Base-by-base conservation (phyloP, 1,284 basidiomycete species). In the Tylopilus sp. region DNA sequence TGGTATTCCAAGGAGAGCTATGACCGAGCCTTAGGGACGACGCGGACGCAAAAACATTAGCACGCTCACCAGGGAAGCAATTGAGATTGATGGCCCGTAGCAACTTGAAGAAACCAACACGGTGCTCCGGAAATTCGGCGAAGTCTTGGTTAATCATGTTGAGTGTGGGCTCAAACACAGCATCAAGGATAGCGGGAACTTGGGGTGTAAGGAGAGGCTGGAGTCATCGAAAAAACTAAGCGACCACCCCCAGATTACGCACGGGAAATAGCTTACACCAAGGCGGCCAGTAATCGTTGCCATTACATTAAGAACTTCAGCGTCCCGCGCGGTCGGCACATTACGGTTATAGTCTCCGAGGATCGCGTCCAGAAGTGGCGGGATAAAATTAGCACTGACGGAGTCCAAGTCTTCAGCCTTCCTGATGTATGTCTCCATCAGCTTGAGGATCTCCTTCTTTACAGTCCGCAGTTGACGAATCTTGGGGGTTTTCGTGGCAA, bases 111-210 rank as follows among this genome's bases (percentile, higher is more conserved):
- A 99, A 97, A 46, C 94, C 96, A 30, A 89, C 87, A 52, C 97
- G 91, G 69, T 99, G 96, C 69, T 99, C 97, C 19, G 97, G 97
- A 74, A 82, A 99, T 71, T 99, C 97, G 18, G 95, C 77, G 63
- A 99, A 97, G 75, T 99, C 97, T 77, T 97, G 91, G 71, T 97
- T 98, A 70, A 99, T 99, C 97, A 99, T 99, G 63, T 86, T 89
- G 54, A 99, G 74, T 4, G 97, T 99, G 36, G 93, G 93, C 71
- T 97, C 95, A 61, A 99, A 99, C 44, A 99, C 92, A 15, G 96
- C 94, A 61, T 99, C 97, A 33, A 99, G 78, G 52, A 97, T 91
- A 4, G 96, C 89, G 2, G 90, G 86, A n/a, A 99, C 89, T 82
- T 99, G 95, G 28, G 93, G 90, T 9, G 90, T 96, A 46, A 99